Percentiles rank a stretch among this genome's conserved stretches.
Evolutionary conservation across 2,329 filamentous ascomycete species (phyloP).

Genomic region (Xylariaceae sp.): DNA sequence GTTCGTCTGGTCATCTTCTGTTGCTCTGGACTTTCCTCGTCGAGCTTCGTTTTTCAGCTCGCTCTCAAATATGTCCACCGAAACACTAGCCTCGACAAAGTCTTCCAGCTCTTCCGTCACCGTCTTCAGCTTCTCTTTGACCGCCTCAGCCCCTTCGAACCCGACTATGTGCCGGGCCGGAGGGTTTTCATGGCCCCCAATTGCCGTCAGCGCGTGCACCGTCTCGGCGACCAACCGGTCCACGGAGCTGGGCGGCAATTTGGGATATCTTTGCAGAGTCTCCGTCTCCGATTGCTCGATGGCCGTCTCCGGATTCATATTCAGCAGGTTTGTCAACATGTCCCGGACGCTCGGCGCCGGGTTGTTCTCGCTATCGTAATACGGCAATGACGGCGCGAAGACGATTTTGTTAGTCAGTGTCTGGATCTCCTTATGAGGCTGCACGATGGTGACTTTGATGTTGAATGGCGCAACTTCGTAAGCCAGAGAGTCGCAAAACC

Average conservation of each 20-base stretch:
- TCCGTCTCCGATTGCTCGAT: constrained; percentile 37
- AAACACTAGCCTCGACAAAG: constrained; percentile 83
- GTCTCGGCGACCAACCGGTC: constrained; percentile 80
- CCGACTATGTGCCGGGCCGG: constrained; percentile 92
- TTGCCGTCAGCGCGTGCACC: constrained; percentile 82
- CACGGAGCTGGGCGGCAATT: constrained; percentile 60
- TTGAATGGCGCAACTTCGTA: constrained; percentile 98
- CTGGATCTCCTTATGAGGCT: constrained; percentile 89
- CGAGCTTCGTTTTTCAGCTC: constrained; percentile 49
- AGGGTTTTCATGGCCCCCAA: constrained; percentile 93
- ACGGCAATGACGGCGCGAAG: constrained; percentile 69
- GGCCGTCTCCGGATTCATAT: constrained; percentile 64
- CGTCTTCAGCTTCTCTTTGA: constrained; percentile 94
- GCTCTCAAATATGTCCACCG: constrained; percentile 69
- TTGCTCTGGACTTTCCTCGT: constrained; percentile 29
- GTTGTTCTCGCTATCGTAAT: constrained; percentile 61
- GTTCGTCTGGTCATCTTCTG: constrained; percentile 12
- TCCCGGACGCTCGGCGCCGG: constrained; percentile 77
- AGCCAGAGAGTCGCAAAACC: constrained; percentile 89
- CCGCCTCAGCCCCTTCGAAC: constrained; percentile 76
- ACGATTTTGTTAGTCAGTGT: constrained; percentile 82
- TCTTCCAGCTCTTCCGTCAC: constrained; percentile 95
- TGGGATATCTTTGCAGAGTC: constrained; percentile 66
- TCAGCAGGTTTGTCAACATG: constrained; percentile 74
- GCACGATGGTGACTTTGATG: constrained; percentile 90